phyloP scores from a whole-genome alignment of 257 asterid species.

The Solanum ahanhuiri region DNA sequence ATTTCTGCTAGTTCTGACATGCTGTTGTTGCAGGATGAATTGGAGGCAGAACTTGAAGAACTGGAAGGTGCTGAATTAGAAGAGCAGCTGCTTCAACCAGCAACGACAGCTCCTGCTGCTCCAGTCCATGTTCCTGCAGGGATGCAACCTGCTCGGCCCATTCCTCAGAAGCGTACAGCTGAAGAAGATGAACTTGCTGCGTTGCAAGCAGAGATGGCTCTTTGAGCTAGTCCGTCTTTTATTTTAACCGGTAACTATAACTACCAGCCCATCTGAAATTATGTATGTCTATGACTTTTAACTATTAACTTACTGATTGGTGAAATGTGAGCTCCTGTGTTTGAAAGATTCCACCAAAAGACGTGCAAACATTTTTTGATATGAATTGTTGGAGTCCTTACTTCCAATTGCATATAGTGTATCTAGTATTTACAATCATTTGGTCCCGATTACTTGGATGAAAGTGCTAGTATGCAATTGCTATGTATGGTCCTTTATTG shows the following conservation, averaged over 20 bases:
- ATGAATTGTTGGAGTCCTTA: neutral
- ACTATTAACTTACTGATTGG: neutral
- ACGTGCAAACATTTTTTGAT: neutral
- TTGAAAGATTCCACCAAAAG: neutral
- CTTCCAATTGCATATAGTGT: neutral
- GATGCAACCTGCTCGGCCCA: constrained; percentile 14
- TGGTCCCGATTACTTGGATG: neutral
- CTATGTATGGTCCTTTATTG: neutral
- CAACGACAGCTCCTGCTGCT: constrained; percentile 21
- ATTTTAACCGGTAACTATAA: neutral
- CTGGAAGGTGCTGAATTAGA: constrained; percentile 25
- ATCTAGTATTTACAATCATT: neutral
- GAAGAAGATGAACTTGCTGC: constrained; percentile 32
- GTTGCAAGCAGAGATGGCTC: constrained; percentile 28
- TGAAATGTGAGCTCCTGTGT: neutral
- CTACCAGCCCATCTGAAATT: neutral
- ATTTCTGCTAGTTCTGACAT: neutral
- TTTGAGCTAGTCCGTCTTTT: constrained; percentile 5
- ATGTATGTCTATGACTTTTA: neutral
- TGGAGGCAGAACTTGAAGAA: constrained; percentile 32
- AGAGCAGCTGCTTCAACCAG: constrained; percentile 28
- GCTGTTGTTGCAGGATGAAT: constrained; percentile 17
- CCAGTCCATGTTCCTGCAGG: constrained; percentile 15
- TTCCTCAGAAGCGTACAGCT: constrained; percentile 11
- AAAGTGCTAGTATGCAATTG: neutral